phyloP scores from a whole-genome alignment of 1,284 basidiomycete species.

The Caloboletus firmus region DNA sequence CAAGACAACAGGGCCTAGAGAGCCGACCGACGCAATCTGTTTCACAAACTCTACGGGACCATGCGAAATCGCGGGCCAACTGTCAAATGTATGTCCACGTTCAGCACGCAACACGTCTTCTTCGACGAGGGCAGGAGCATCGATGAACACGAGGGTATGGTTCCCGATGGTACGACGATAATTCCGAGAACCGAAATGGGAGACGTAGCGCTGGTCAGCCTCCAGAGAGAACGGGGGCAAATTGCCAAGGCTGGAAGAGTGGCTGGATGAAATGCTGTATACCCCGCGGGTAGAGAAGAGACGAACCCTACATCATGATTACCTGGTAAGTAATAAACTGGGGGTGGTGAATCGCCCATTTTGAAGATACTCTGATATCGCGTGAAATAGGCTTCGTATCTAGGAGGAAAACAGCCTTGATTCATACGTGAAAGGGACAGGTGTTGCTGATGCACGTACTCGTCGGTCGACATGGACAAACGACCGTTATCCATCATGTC shows the following conservation, averaged over 20 bases:
- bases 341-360: constrained; percentile 38
- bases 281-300: background rate
- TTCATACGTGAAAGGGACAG: constrained; percentile 1
- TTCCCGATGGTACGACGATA: constrained; percentile 54
- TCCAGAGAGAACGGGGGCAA: constrained; percentile 49
- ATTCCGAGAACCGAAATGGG: constrained; percentile 59
- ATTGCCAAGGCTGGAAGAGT: constrained; percentile 47
- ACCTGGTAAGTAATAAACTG: constrained; percentile 74
- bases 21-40: constrained; percentile 42
- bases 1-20: constrained; percentile 57
- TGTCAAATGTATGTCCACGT: constrained; percentile 48
- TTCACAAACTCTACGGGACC: constrained; percentile 77
- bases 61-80: constrained; percentile 58
- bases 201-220: constrained; percentile 52
- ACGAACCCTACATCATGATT: constrained; percentile 82
- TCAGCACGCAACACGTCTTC: constrained; percentile 73
- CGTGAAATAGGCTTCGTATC: constrained; percentile 59
- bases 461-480: constrained; percentile 51
- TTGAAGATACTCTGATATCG: constrained; percentile 68
- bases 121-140: constrained; percentile 71
- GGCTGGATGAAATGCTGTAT: constrained; percentile 1
- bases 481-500: constrained; percentile 84
- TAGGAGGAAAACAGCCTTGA: constrained; percentile 34
- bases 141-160: constrained; percentile 69
- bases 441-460: constrained; percentile 52